Base-by-base conservation (phyloP, 495 filamentous ascomycete genomes). In the Talaromyces ruber region DNA sequence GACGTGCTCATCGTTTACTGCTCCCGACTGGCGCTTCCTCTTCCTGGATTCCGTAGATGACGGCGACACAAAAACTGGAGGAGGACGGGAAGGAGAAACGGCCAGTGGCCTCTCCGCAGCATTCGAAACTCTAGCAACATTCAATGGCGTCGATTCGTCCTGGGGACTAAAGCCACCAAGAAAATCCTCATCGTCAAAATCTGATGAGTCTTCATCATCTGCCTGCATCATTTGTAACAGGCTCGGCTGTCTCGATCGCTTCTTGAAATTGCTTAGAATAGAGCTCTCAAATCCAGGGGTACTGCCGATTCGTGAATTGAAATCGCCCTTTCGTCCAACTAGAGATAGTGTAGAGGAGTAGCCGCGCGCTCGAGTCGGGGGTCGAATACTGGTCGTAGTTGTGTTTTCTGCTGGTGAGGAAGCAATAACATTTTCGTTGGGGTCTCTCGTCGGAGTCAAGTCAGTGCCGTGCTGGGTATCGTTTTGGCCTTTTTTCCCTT, bases 101-200 rank as follows among this genome's bases (percentile, higher is more conserved):
- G 57, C 55, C 11, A 52, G 34, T 58, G 28, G 54, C 24, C 43
- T 65, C 3, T 24, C 64, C 60, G 43, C 29, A 18, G 43, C 29
- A 32, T 75, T 63, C 30, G 74, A 70, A 55, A 72, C 76, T 3
- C 70, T 67, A 51, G 70, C 68, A 24, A 77, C 62, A 63, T 83
- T 79, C 60, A 88, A 67, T 2, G 86, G 86, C 24, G 86, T 89
- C 39, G 86, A 88, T 68, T 88, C 85, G 68, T 85, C 84, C 47
- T 87, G 81, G 0, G 86, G 86, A 57, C 78, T 81, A 62, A 87
- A 80, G 9, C 82, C 82, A 45, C 83, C 81, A 14, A 86, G 72
- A 61, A 82, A 81, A 29, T 84, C 81, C 22, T 81, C 76, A 52
- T 80, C 77, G 43, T 80, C 74, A 3, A 79, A 63, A 45, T 81